Base-by-base conservation (phyloP, 2,329 filamentous ascomycete genomes). In the Alternaria solani region DNA sequence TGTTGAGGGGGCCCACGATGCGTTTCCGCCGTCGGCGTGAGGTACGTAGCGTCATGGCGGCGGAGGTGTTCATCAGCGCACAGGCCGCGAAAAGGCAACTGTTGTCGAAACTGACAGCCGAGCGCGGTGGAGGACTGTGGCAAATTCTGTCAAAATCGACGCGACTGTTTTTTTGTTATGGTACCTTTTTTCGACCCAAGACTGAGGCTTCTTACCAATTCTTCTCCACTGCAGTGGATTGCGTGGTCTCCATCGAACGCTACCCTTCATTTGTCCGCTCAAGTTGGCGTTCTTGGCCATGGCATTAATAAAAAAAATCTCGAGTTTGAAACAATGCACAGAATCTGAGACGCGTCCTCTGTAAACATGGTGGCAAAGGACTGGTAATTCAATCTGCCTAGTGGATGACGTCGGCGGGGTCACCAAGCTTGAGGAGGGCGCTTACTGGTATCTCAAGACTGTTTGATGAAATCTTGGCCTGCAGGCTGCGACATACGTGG, bases 401-500 rank as follows among this genome's bases (percentile, higher is more conserved):
- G 11, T 8, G 5, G 46, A 18, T 38, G 52, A 47, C 41, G 23
- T 39, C 32, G 41, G 23, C 36, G 20, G 42, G 52, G 5, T 5
- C n/a, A n/a, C n/a, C 14, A 20, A 5, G 16, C 2, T 18, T 11
- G 18, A 14, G 30, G 12, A 36, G 12, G 12, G 32, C 32, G 32
- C 32, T 36, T 36, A 36, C 32, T 14, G 32, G 32, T 36, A 36
- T 36, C 32, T 36, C 32, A 36, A 36, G 12, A 36, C 12, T 36
- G 32, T 36, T 39, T 18, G n/a, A 7, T 39, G 36, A 39, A n/a
- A 16, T 20, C 14, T 55, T 48, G 53, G 53, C 51, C 42, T 53
- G 51, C 51, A 44, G 28, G 26, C 7, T 5, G n/a, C 34, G 4
- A 3, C 25, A 30, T 53, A 47, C 55, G 55, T 57, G 55, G 55